Conservation (phyloP, 108 stramenopile species). For the Cyclostephanos invisitatus region DNA sequence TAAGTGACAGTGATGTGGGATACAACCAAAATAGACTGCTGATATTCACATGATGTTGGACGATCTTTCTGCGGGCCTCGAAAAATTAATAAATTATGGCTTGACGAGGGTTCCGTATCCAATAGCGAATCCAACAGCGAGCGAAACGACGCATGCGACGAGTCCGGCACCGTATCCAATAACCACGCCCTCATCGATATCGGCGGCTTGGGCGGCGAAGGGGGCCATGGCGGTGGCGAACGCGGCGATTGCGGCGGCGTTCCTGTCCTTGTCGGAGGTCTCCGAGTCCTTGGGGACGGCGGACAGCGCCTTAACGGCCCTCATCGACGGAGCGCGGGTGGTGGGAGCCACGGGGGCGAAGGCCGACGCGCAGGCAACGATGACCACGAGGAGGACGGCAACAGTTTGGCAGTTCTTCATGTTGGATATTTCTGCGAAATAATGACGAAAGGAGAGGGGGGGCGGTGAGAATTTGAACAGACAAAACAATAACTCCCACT, state of each 20-base stretch:
- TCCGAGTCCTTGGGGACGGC: conserved; percentile 55
- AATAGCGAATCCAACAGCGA: conserved; percentile 89
- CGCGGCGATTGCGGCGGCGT: conserved; percentile 78
- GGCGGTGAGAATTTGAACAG: neutral
- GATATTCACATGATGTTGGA: conserved; percentile 5
- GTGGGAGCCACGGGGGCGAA: conserved; percentile 66
- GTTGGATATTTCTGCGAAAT: conserved; percentile 9
- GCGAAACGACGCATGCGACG: conserved; percentile 85
- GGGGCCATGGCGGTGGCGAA: conserved; percentile 89
- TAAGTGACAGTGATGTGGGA: conserved; percentile 1
- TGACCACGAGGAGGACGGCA: conserved; percentile 58
- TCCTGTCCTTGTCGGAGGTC: conserved; percentile 46
- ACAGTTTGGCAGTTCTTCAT: conserved; percentile 82
- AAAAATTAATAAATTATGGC: conserved; percentile 59
- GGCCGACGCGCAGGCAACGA: conserved; percentile 70
- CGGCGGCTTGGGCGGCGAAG: conserved; percentile 78
- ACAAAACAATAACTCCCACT: neutral
- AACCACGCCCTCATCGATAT: conserved; percentile 77
- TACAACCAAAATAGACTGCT: neutral
- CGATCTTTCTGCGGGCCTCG: neutral
- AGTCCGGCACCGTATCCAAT: conserved; percentile 88
- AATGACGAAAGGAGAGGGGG: neutral
- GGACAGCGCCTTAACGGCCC: conserved; percentile 54
- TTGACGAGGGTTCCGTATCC: conserved; percentile 91
- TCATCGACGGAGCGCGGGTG: conserved; percentile 38